Percentiles rank a stretch among this genome's conserved stretches.
phyloP scores from a whole-genome alignment of 441 rosid genomes.

The Dalechampia spathulata region DNA sequence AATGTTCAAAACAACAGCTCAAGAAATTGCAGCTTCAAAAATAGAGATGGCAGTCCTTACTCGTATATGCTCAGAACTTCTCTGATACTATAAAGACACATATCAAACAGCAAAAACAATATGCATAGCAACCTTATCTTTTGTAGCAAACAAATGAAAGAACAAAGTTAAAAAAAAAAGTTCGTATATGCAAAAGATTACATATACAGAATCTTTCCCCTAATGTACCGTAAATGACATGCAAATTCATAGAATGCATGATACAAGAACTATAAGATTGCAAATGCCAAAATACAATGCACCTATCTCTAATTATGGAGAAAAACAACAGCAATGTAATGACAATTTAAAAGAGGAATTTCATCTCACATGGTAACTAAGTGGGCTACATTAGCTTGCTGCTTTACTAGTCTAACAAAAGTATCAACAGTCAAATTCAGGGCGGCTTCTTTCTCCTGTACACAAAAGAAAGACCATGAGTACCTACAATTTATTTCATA shows the following conservation, averaged over 20 bases:
- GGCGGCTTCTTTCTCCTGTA: conserved; percentile 99
- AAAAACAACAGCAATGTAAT: too few relatives aligned
- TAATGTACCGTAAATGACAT: too few relatives aligned
- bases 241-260: too few relatives aligned
- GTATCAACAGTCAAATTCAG: conserved; percentile 83
- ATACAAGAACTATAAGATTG: too few relatives aligned
- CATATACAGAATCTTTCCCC: too few relatives aligned
- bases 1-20: neutral
- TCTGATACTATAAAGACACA: neutral
- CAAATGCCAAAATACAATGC: too few relatives aligned
- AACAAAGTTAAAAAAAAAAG: too few relatives aligned
- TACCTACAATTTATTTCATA: neutral
- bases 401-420: conserved; percentile 99
- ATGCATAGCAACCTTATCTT: too few relatives aligned
- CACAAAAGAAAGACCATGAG: conserved; percentile 28
- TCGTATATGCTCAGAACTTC: neutral
- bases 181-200: too few relatives aligned
- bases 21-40: conserved; percentile 5
- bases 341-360: conserved; percentile 16
- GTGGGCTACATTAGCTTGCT: conserved; percentile 88
- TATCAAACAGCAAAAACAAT: too few relatives aligned
- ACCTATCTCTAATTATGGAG: too few relatives aligned
- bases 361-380: conserved; percentile 81
- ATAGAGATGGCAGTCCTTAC: neutral
- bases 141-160: too few relatives aligned